Base-by-base conservation (phyloP, 306 rosid species). In the Dalbergia cultrata region DNA sequence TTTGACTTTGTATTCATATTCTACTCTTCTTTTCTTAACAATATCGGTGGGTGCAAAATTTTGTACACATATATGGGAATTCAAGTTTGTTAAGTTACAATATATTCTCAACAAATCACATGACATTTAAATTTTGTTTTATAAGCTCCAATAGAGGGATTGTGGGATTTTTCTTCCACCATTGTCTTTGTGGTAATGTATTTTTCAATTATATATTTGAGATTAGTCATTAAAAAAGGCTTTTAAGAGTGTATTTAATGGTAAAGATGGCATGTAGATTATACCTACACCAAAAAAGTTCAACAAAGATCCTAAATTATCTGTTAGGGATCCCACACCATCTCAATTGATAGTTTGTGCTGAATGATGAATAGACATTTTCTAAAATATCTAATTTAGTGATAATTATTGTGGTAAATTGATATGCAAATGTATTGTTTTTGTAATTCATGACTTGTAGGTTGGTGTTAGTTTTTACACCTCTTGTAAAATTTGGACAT, bases 371-470 rank as follows among this genome's bases (percentile, higher is more conserved):
- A 56, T 56, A 22, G 35, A 6, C 39, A 57, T 70, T 14, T 59
- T 34, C 19, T 74, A 5, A 43, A 59, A 43, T 31, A 61, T 61
- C 18, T 35, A 13, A 13, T 47, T 19, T 35, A 8, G 80, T 56
- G 66, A 44, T 73, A 77, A 34, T 26, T 64, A 52, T 12, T 22
- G 53, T 44, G 33, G 5, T 3, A 75, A 33, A 9, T 54, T 26
- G 60, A 17, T 21, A 35, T 68, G 39, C 49, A 53, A 41, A 60
- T 60, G 31, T 61, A 56, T 4, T 45, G 45, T 62, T 17, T 13
- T 54, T 67, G n/a, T 9, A 17, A 65, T 64, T 44, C 43, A 54
- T 13, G 41, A 31, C 72, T 80, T 75, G 37, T 68, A 67, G 54
- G 9, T n/a, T 44, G 67, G 12, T 39, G 60, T 82, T 59, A 37